phyloP scores from a whole-genome alignment of 176 grass and related monocot species.

The Coix lacrymajobi region DNA sequence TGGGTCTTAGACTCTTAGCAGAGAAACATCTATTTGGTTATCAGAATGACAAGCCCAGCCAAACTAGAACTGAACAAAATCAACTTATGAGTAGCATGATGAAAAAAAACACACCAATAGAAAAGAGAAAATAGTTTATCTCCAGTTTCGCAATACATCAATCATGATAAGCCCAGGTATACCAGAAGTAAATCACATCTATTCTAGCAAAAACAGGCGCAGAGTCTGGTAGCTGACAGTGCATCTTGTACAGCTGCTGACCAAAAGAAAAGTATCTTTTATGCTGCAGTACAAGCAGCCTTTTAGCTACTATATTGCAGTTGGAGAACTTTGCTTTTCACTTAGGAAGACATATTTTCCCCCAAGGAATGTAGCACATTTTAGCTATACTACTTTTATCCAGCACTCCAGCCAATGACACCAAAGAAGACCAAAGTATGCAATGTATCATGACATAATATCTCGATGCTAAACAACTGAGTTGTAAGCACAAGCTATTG shows the following conservation, averaged over 20 bases:
- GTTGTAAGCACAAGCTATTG: not conserved
- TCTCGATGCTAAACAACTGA: not conserved
- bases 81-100: not conserved
- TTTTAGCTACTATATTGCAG: not conserved
- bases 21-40: not conserved
- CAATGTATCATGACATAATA: not conserved
- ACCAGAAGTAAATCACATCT: not conserved
- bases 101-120: not conserved
- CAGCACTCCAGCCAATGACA: not conserved
- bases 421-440: not conserved
- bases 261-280: not conserved
- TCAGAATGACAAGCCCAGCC: not conserved
- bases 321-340: not conserved
- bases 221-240: not conserved
- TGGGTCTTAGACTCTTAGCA: not conserved
- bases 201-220: not conserved
- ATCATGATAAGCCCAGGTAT: not conserved
- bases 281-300: not conserved
- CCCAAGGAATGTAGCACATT: not conserved
- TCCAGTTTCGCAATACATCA: not conserved
- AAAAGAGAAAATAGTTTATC: slow-evolving; percentile 10
- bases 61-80: not conserved
- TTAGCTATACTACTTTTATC: not conserved
- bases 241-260: not conserved
- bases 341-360: not conserved